A percentile compares a stretch with the other conserved stretches of the same genome.
Evolutionary conservation across 202 grass and related monocot genomes (phyloP).

Genomic region (Bolboschoenoplectus hybrid): DNA sequence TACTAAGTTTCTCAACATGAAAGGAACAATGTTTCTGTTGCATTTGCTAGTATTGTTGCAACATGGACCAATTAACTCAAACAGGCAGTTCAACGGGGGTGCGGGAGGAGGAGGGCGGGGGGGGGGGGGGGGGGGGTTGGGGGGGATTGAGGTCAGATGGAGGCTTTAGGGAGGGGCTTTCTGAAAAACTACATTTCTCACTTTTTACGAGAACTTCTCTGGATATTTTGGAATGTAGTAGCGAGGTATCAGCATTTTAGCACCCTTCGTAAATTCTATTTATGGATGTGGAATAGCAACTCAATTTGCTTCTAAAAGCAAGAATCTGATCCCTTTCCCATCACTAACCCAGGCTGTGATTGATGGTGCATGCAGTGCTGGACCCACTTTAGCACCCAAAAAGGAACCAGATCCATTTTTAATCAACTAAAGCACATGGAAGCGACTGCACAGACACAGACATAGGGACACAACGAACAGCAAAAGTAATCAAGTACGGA

Average conservation of each 20-base stretch:
- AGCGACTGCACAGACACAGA: neutral
- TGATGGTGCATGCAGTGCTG: neutral
- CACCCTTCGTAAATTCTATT: neutral
- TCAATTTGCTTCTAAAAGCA: neutral
- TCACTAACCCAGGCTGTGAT: neutral
- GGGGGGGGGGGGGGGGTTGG: neutral
- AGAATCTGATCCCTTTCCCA: neutral
- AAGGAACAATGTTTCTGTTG: neutral
- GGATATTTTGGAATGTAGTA: slow-evolving; percentile 1
- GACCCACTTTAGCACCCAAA: neutral
- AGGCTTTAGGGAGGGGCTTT: neutral
- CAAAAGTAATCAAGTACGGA: neutral
- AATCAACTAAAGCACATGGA: neutral
- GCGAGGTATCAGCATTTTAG: neutral
- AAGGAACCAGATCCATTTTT: slow-evolving; percentile 4
- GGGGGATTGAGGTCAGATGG: no score
- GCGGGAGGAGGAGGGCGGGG: neutral
- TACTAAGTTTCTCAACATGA: neutral
- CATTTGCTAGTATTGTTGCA: neutral
- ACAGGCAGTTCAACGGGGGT: neutral
- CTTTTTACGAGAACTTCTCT: neutral
- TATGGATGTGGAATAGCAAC: neutral
- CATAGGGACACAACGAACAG: neutral
- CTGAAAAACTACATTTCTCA: neutral
- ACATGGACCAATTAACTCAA: neutral